phyloP scores from a whole-genome alignment of 768 basidiomycete genomes.

The Gymnopilus junonius region DNA sequence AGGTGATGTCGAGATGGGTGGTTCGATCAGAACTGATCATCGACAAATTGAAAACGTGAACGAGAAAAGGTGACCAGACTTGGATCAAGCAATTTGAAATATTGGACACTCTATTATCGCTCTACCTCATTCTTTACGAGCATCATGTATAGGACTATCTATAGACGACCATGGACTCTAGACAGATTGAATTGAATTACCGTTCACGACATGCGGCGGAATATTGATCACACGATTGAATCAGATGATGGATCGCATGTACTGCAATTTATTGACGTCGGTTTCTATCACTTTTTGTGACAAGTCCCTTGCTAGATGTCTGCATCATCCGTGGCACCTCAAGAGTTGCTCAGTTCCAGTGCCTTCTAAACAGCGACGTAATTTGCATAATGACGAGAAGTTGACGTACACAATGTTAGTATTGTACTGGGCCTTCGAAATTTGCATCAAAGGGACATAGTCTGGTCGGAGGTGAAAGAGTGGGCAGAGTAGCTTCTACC shows the following conservation, averaged over 20 bases:
- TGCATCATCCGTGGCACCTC: too few species aligned
- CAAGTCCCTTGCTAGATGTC: too few species aligned
- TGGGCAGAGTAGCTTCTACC: too few species aligned
- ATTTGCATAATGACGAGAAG: too few species aligned
- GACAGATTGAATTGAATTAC: neutral
- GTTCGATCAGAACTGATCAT: neutral
- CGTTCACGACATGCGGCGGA: neutral
- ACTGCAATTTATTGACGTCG: neutral
- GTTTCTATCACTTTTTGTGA: neutral
- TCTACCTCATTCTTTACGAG: neutral
- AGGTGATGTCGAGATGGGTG: conserved; percentile 25
- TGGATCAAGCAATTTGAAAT: neutral
- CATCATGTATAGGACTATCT: neutral
- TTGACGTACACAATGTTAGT: too few species aligned
- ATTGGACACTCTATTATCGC: neutral
- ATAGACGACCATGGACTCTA: neutral
- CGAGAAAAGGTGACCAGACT: conserved; percentile 4
- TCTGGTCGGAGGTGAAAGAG: too few species aligned
- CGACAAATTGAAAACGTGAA: neutral
- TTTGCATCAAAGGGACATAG: too few species aligned
- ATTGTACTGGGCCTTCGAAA: too few species aligned
- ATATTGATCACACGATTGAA: neutral
- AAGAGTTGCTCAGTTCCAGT: too few species aligned
- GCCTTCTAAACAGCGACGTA: too few species aligned
- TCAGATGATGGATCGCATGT: too few species aligned